phyloP scores from a whole-genome alignment of 2,329 filamentous ascomycete species.

The Periconia sp. region DNA sequence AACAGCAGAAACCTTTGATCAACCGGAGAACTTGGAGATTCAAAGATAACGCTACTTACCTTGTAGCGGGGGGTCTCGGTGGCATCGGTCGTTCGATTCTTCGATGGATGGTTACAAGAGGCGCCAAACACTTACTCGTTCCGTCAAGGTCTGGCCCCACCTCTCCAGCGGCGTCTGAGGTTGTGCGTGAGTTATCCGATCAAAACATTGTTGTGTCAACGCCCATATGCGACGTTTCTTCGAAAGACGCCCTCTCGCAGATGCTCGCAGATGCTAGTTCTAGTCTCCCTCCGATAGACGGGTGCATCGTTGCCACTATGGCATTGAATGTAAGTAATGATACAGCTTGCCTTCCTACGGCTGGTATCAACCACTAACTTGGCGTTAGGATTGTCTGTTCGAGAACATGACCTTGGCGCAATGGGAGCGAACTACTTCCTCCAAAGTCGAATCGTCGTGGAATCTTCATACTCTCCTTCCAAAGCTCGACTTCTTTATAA shows the following conservation, averaged over 20 bases:
- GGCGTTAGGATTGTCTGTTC: conserved; percentile 16
- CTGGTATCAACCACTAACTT: background rate
- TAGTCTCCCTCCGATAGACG: conserved; percentile 24
- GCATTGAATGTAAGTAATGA: conserved; percentile 12
- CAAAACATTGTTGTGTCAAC: conserved; percentile 12
- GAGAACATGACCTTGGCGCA: conserved; percentile 19
- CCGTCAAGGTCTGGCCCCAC: conserved; percentile 6
- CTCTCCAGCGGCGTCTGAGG: background rate
- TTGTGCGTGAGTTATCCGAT: conserved; percentile 10
- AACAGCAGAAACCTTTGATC: background rate
- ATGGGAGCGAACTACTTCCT: conserved; percentile 11
- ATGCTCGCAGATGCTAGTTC: conserved; percentile 1
- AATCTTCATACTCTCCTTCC: conserved; percentile 26
- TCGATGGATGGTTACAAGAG: conserved; percentile 15
- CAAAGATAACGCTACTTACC: conserved; percentile 5
- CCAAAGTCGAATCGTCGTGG: conserved; percentile 40
- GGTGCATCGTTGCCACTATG: conserved; percentile 30
- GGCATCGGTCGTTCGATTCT: conserved; percentile 9
- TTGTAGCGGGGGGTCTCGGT: conserved; percentile 14
- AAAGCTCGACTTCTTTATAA: conserved; percentile 27
- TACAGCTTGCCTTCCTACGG: too few species aligned
- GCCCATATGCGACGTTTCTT: conserved; percentile 20
- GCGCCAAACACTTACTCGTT: conserved; percentile 17
- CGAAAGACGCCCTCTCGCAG: conserved; percentile 4
- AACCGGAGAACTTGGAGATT: conserved; percentile 1